Evolutionary conservation across 2,329 filamentous ascomycete genomes (phyloP), one percentile per base, ranked within the genome.

Genomic region (Coccinonectria pachysandricola): DNA sequence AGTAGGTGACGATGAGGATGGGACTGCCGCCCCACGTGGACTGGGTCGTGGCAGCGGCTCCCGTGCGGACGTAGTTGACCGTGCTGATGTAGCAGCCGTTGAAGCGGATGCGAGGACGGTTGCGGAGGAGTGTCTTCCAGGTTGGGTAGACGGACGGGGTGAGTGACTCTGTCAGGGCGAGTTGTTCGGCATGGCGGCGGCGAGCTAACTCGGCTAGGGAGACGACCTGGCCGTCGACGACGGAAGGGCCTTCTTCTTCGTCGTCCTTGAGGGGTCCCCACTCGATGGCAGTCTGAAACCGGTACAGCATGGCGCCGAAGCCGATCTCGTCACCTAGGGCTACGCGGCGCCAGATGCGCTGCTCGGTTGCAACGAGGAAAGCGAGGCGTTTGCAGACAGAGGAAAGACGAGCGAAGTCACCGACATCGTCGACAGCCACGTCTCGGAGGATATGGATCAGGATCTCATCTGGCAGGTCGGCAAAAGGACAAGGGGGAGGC

Each of bases 1-100:
- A 98, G 59, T 96, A 98, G 1, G 91, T 98, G 24, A 98, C 86
- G 32, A 96, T 92, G 51, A 93, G 86, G 18, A 96, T 79, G 7
- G 87, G 87, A 17, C 71, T 79, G 45, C 64, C 79, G 45, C 64
- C 62, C 84, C 87, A 94, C 2, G 81, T 79, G 11, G 79, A 59
- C 28, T 75, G 76, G 37, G 76, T 79, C 12, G 71, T 68, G 3
- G 75, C 77, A 8, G 77, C 68, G 32, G 80, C 80, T 16, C 91
- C 91, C 1, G 84, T 64, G 13, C 91, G 81, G 25, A 84, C 75
- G 57, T 98, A 98, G 59, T 96, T 96, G 32, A 94, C 86, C 0
- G 88, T 96, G 53, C 77, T 84, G 54, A 98, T 96, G 60, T 98
- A 98, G 56, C 85, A 81, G 14, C 91, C 91, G 46, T 91, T 91